These are phyloP conservation scores for Boletus vermiculosoides DNA, from an alignment of 768 basidiomycete species.

Conservation along the genomic window DNA sequence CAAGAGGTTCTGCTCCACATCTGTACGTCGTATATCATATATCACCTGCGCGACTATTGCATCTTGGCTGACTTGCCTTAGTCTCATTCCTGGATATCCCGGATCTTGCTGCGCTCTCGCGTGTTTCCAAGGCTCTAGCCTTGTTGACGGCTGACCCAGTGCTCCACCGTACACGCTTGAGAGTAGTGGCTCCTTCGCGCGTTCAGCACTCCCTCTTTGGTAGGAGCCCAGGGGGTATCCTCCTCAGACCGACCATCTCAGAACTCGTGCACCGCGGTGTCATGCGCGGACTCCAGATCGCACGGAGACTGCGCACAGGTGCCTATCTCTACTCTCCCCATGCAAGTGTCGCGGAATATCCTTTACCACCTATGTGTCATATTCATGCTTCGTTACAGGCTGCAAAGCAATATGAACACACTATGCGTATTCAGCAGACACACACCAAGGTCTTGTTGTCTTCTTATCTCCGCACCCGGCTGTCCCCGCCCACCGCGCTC, in stretches of 20 bases:
- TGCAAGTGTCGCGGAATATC: conserved; percentile 35
- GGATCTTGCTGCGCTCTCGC: conserved; percentile 57
- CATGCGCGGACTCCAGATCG: conserved; percentile 64
- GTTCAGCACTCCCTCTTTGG: conserved; percentile 65
- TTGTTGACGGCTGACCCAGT: conserved; percentile 59
- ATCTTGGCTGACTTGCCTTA: conserved; percentile 23
- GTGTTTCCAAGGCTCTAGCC: conserved; percentile 46
- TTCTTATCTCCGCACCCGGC: conserved; percentile 51
- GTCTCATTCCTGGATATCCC: conserved; percentile 75
- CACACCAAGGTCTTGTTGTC: conserved; percentile 54
- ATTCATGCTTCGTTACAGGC: conserved; percentile 43
- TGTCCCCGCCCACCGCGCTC: conserved; percentile 38
- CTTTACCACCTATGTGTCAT: background rate
- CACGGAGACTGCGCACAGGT: conserved; percentile 64
- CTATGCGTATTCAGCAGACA: conserved; percentile 50
- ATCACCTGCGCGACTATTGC: background rate
- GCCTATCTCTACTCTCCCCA: conserved; percentile 60
- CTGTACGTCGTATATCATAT: conserved; percentile 36
- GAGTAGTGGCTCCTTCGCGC: conserved; percentile 64
- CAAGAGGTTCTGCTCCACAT: conserved; percentile 60
- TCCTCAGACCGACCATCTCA: conserved; percentile 60
- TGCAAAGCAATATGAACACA: conserved; percentile 63
- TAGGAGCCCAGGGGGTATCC: conserved; percentile 50
- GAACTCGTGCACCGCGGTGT: conserved; percentile 72
- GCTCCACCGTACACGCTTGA: conserved; percentile 60